phyloP scores from a whole-genome alignment of 176 grass and related monocot species.

The Juncus effusus region DNA sequence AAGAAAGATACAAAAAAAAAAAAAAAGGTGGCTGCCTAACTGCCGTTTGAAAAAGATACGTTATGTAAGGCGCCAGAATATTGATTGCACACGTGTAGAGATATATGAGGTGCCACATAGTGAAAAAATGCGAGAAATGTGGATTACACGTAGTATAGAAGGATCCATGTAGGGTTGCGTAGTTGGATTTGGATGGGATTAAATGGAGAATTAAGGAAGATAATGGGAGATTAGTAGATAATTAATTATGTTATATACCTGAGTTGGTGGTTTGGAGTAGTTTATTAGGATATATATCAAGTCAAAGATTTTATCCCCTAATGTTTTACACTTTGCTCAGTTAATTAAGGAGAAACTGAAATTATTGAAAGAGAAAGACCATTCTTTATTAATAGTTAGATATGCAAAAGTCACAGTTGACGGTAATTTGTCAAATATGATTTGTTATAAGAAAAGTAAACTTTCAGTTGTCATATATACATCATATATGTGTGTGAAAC shows the following conservation, averaged over 20 bases:
- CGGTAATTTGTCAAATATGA: no score
- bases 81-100: conserved; percentile 24
- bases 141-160: conserved; percentile 10
- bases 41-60: conserved; percentile 31
- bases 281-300: background rate
- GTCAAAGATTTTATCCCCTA: no score
- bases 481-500: no score
- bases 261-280: background rate
- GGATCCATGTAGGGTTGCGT: background rate
- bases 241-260: background rate
- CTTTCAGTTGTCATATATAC: no score
- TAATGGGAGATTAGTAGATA: conserved; percentile 28
- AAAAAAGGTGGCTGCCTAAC: conserved; percentile 39
- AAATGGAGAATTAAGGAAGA: conserved; percentile 30
- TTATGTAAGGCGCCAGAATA: conserved; percentile 28
- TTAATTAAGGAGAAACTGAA: no score
- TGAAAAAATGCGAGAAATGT: background rate
- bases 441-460: no score
- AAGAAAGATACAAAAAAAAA: background rate
- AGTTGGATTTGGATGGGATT: conserved; percentile 22
- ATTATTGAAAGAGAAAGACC: no score
- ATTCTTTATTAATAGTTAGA: no score
- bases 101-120: conserved; percentile 7
- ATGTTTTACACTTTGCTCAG: no score
- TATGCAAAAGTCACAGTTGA: no score